Evolutionary conservation across 2,329 filamentous ascomycete genomes (phyloP).

Genomic region (Metarhizium anisopliae): DNA sequence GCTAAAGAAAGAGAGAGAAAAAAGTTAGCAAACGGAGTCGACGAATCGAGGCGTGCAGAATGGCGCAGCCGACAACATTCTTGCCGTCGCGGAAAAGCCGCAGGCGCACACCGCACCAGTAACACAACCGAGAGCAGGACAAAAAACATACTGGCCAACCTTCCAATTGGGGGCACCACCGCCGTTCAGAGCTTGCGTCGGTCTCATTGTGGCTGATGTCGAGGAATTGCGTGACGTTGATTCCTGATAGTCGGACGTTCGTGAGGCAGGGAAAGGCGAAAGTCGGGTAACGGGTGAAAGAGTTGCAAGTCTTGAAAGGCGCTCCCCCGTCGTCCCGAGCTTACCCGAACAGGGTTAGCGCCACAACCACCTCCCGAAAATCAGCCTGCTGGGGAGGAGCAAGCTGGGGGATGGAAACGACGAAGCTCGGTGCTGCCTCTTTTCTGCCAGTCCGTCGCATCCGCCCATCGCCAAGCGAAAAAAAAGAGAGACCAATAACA

Average conservation of each 20-base stretch:
- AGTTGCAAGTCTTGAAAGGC: constrained; percentile 15
- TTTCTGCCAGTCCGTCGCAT: neutral
- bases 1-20: constrained; percentile 34
- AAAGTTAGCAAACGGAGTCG: constrained; percentile 13
- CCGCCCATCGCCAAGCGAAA: neutral
- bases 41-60: neutral
- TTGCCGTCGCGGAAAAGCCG: constrained; percentile 21
- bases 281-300: constrained; percentile 6
- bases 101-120: constrained; percentile 11
- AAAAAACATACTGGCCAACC: constrained; percentile 25
- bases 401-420: neutral
- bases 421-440: neutral
- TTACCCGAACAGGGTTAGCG: constrained; percentile 27
- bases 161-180: constrained; percentile 24
- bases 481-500: neutral
- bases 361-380: constrained; percentile 11
- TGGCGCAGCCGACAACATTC: neutral
- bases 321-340: constrained; percentile 18
- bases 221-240: constrained; percentile 14
- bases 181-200: constrained; percentile 28
- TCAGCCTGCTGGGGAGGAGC: constrained; percentile 7
- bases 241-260: constrained; percentile 17
- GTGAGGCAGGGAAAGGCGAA: constrained; percentile 5
- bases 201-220: constrained; percentile 28
- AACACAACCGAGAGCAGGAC: neutral